Base-by-base conservation (phyloP, 345 rosid genomes). In the Boechera retrofracta region DNA sequence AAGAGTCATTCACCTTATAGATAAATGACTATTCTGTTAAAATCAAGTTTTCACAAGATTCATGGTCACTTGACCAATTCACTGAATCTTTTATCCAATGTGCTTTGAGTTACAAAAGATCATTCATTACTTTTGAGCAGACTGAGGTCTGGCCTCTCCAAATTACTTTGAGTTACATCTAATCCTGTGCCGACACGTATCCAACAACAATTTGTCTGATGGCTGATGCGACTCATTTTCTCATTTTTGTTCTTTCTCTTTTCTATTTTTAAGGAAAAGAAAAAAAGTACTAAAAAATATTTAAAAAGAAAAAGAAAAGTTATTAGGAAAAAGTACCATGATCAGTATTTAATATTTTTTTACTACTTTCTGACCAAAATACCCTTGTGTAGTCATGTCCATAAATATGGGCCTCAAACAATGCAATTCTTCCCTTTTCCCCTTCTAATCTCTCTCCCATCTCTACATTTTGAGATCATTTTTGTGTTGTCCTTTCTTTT, bases 401-500 rank as follows among this genome's bases (percentile, higher is more conserved):
- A 73, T 93, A 93, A 91, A 86, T 91, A 85, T 62, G 80, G 71
- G 76, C 48, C 88, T 77, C 87, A 83, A 29, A 79, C 68, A 49
- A 83, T 76, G 85, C 95, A 80, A 58, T 86, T 88, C 92, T 87
- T 89, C 97, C 97, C 96, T 91, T 83, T 89, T 91, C 82, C 79
- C 63, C 88, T 87, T 82, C 88, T 84, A 77, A 29, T 85, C 73
- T 71, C 39, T 13, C 73, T 72, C 70, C 61, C 75, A 44, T 74
- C 68, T 1, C 33, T 77, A 73, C 67, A 63, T 51, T 72, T 36
- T 16, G 21, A 26, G 53, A 26, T 15, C 9, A 31, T 15, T 64
- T 28, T 13, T 51, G 21, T 49, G 4, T 11, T 42, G 24, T 21
- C 24, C 24, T 42, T 4, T 1, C 11, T 2, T 4, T 26, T 11